phyloP scores from a whole-genome alignment of 2,329 filamentous ascomycete species.

The Colletotrichum eremochloae region DNA sequence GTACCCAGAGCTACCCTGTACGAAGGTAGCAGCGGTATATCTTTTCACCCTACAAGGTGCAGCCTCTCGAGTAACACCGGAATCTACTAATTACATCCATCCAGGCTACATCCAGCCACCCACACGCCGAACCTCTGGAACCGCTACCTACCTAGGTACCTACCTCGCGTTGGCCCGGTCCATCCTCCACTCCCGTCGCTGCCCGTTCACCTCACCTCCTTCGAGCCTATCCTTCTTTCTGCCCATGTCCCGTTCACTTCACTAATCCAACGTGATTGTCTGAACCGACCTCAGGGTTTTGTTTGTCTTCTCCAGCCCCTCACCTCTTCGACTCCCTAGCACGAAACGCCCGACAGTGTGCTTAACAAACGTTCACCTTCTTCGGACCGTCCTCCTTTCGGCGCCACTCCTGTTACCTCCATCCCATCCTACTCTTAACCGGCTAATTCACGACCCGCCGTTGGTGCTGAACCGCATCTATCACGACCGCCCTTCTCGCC shows the following conservation, averaged over 20 bases:
- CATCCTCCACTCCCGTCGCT: constrained; percentile 28
- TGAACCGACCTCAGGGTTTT: constrained; percentile 10
- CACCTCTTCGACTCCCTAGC: constrained; percentile 1
- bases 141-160: neutral
- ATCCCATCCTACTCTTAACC: constrained; percentile 12
- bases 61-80: constrained; percentile 11
- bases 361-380: neutral
- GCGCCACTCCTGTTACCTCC: constrained; percentile 2
- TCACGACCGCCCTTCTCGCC: constrained; percentile 3
- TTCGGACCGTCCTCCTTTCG: neutral
- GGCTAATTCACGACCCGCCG: neutral
- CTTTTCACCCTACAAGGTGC: constrained; percentile 16
- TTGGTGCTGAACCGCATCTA: neutral
- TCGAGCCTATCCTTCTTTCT: constrained; percentile 13
- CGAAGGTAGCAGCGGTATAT: neutral
- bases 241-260: constrained; percentile 12
- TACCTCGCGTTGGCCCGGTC: constrained; percentile 6
- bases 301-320: constrained; percentile 18
- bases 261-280: constrained; percentile 25
- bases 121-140: constrained; percentile 4
- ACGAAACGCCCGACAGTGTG: constrained; percentile 5
- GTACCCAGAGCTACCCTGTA: neutral
- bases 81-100: constrained; percentile 24
- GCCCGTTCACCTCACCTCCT: constrained; percentile 36
- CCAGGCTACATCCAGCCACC: constrained; percentile 8